Evolutionary conservation across 129 eudicot species (phyloP), one percentile per base, ranked within the genome.

Genomic region (Dittrichia graveolens): DNA sequence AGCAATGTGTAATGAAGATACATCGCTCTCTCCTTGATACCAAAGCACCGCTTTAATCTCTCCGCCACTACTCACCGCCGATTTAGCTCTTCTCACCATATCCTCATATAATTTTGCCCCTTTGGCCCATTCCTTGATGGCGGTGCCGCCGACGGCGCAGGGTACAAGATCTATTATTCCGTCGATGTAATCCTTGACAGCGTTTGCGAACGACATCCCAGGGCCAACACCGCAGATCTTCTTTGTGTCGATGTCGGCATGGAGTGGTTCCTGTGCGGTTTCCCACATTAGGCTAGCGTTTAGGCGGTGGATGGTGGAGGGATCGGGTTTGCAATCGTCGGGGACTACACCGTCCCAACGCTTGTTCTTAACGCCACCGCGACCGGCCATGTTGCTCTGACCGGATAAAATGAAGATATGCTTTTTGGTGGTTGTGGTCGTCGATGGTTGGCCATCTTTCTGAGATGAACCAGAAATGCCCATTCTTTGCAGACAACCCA

Each of bases 351-450:
- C 78, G 88, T 94, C 91, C 95, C 95, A 94, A 16, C 70, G 82
- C 54, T 82, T 62, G 86, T 89, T 65, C 11, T 59, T 80, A 0
- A 89, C 90, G 45, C 97, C 98, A 77, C 96, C 98, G 6, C 98
- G 92, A 60, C 98, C 98, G 57, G 96, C 80, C 99, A 95, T 95
- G 99, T 95, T 95, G 87, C 99, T 95, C 61, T 95, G 99, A 41
- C 99, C 97, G 66, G 97, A 88, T 6, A 91, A 71, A 16, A 69
- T 69, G 49, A 69, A 69, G 62, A 69, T 91, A 44, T 91, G 97
- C 34, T 92, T 85, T 63, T 62, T 78, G 82, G 71, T 68, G 44
- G 71, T 42, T 31, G 68, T 70, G 61, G 71, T 46, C 31, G 76
- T 40, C 39, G 74, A 31, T 31, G 85, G 71, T 11, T 67, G 82